Percentiles rank a stretch among this genome's conserved stretches.
Evolutionary conservation across 2,329 filamentous ascomycete genomes (phyloP).

Genomic region (Geosmithia putterillii): DNA sequence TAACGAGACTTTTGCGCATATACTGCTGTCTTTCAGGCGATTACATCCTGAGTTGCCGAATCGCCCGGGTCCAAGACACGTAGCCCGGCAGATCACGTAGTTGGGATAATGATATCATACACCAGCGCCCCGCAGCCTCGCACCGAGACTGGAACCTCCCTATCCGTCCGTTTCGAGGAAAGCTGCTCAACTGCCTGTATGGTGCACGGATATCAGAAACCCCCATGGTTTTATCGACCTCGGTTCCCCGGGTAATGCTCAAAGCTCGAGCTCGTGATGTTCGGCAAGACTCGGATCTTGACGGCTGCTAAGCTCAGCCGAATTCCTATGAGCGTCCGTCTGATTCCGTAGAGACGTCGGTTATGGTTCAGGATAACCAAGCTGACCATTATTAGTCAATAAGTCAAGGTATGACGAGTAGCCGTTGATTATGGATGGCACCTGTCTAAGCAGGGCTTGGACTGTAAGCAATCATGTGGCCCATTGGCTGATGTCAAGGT

Average conservation of each 20-base stretch:
- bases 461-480: neutral
- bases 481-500: neutral
- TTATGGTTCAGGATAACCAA: too few species aligned
- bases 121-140: neutral
- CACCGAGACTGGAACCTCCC: too few species aligned
- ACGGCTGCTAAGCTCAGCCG: too few species aligned
- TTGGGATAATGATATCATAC: neutral
- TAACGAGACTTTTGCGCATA: neutral
- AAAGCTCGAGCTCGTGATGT: neutral
- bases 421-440: neutral
- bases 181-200: too few species aligned
- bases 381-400: too few species aligned
- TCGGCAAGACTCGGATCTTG: conserved; percentile 1
- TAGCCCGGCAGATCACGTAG: neutral
- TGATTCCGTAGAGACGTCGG: too few species aligned
- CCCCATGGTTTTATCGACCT: too few species aligned
- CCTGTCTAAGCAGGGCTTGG: neutral
- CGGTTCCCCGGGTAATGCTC: neutral
- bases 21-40: neutral
- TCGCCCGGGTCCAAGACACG: neutral
- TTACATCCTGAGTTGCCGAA: neutral
- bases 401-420: neutral
- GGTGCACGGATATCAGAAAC: too few species aligned
- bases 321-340: too few species aligned
- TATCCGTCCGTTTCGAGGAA: neutral